Conservation (phyloP, 352 stramenopile species). For the Globisporangium ultimum region DNA sequence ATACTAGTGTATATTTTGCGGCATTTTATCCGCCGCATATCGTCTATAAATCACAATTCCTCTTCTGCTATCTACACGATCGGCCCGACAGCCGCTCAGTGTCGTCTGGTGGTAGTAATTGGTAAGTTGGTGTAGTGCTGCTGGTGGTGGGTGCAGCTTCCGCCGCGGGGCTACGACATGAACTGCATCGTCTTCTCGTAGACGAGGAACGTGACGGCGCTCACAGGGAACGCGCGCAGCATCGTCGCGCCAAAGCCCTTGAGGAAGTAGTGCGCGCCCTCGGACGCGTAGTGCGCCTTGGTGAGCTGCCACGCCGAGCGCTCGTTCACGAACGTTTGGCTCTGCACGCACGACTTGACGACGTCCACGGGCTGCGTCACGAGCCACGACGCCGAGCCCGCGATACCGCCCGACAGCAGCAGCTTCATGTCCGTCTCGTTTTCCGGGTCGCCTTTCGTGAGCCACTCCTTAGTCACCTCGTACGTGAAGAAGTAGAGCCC, state of each 20-base stretch:
- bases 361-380: constrained; percentile 86
- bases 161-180: constrained; percentile 36
- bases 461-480: constrained; percentile 52
- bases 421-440: constrained; percentile 69
- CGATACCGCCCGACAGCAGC: constrained; percentile 70
- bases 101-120: not conserved
- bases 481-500: constrained; percentile 82
- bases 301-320: constrained; percentile 44
- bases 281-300: constrained; percentile 35
- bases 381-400: constrained; percentile 76
- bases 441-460: constrained; percentile 47
- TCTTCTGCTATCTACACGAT: not conserved
- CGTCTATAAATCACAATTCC: constrained; percentile 6
- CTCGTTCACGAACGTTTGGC: constrained; percentile 43
- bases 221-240: constrained; percentile 79
- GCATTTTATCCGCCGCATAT: not conserved
- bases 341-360: constrained; percentile 89
- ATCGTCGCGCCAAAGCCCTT: constrained; percentile 81
- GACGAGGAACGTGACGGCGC: constrained; percentile 81
- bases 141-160: no score
- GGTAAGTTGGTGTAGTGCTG: not conserved
- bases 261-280: constrained; percentile 69
- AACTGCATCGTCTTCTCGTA: constrained; percentile 85
- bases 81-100: not conserved
- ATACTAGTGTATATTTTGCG: constrained; percentile 2